phyloP scores from a whole-genome alignment of 352 stramenopile species.

The Nothophytophthora sp. region DNA sequence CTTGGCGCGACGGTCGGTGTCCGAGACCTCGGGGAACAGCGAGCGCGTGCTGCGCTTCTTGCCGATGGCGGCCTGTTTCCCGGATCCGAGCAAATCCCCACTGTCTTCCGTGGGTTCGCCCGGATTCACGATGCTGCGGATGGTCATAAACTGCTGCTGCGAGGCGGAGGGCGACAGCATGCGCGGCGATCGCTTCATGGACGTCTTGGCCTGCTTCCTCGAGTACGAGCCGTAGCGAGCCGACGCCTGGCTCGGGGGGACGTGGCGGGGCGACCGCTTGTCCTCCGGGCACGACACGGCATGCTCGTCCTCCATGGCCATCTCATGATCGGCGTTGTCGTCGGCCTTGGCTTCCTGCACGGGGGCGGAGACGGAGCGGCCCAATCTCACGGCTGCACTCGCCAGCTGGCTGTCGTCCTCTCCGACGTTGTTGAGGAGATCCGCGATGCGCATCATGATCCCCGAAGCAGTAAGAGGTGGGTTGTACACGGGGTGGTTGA shows the following conservation, averaged over 20 bases:
- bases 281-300: slow-evolving; percentile 31
- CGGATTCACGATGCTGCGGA: slow-evolving; percentile 22
- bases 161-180: slow-evolving; percentile 19
- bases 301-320: slow-evolving; percentile 30
- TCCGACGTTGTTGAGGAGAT: slow-evolving; percentile 36
- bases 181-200: slow-evolving; percentile 25
- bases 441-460: slow-evolving; percentile 32
- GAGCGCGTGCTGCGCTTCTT: slow-evolving; percentile 60
- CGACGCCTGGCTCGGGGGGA: background rate
- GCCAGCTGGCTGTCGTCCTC: slow-evolving; percentile 25
- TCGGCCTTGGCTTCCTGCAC: slow-evolving; percentile 6
- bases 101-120: slow-evolving; percentile 20
- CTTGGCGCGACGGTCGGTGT: slow-evolving; percentile 60
- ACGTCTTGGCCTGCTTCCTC: slow-evolving; percentile 29
- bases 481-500: slow-evolving; percentile 28
- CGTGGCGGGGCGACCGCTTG: slow-evolving; percentile 18
- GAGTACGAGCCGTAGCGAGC: slow-evolving; percentile 16
- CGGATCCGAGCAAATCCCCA: slow-evolving; percentile 7
- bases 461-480: background rate
- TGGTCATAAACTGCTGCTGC: slow-evolving; percentile 24
- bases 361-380: slow-evolving; percentile 30
- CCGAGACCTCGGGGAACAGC: slow-evolving; percentile 39
- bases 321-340: slow-evolving; percentile 7
- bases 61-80: slow-evolving; percentile 2
- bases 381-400: slow-evolving; percentile 17